These are phyloP conservation scores for Luffa acutangula DNA, from an alignment of 306 rosid genomes.

Conservation along the genomic window DNA sequence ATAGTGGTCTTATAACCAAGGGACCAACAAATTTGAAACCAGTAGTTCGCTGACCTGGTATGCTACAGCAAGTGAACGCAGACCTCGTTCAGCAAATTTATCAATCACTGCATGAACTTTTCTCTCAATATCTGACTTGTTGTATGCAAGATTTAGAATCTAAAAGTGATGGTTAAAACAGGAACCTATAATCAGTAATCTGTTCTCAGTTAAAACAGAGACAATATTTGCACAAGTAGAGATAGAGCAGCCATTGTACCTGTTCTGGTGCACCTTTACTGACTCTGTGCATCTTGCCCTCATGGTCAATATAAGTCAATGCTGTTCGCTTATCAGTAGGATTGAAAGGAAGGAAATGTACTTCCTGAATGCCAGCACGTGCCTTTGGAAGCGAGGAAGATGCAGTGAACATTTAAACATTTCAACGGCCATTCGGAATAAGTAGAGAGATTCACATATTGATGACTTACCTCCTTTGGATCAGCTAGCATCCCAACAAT, in stretches of 20 bases:
- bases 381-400: conserved; percentile 39
- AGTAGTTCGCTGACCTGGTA: conserved; percentile 53
- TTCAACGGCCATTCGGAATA: neutral
- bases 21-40: neutral
- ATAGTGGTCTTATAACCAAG: neutral
- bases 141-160: conserved; percentile 90
- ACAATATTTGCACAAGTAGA: neutral
- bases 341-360: conserved; percentile 96
- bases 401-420: neutral
- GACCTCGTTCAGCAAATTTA: conserved; percentile 93
- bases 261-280: conserved; percentile 99
- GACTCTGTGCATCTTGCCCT: conserved; percentile 89
- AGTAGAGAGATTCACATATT: neutral
- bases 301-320: conserved; percentile 73
- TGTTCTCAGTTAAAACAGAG: neutral
- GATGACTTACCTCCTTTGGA: conserved; percentile 71
- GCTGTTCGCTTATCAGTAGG: conserved; percentile 99
- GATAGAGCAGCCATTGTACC: conserved; percentile 32
- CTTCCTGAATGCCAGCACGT: conserved; percentile 90
- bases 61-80: conserved; percentile 95
- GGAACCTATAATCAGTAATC: neutral
- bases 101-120: conserved; percentile 91
- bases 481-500: conserved; percentile 96
- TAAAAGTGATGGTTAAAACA: conserved; percentile 5
- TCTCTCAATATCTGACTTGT: conserved; percentile 74